Evolutionary conservation across 495 filamentous ascomycete genomes (phyloP).

Genomic region (Penicillium manginii): DNA sequence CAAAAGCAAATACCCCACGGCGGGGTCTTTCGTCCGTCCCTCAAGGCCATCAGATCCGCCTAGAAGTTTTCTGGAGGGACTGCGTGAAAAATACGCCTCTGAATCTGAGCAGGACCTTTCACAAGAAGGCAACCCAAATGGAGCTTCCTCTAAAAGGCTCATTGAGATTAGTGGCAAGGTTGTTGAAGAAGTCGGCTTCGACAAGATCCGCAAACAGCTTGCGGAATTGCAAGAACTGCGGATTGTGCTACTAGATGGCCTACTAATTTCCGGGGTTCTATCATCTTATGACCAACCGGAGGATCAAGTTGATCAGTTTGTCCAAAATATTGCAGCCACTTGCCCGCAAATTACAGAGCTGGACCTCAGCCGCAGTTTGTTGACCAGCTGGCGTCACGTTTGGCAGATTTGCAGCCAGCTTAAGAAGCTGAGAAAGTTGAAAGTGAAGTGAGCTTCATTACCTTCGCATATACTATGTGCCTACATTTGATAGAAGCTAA

Average conservation of each 20-base stretch:
- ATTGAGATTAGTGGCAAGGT: slow-evolving; percentile 84
- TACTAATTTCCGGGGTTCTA: slow-evolving; percentile 57
- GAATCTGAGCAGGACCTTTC: slow-evolving; percentile 41
- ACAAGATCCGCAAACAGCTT: slow-evolving; percentile 82
- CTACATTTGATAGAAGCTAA: slow-evolving; percentile 14
- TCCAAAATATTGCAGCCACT: slow-evolving; percentile 37
- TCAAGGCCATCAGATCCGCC: slow-evolving; percentile 68
- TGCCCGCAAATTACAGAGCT: slow-evolving; percentile 73
- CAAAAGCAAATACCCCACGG: slow-evolving; percentile 63
- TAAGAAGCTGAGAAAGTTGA: slow-evolving; percentile 62
- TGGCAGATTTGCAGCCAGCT: slow-evolving; percentile 70
- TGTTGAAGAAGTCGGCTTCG: slow-evolving; percentile 94
- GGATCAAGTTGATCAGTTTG: slow-evolving; percentile 25
- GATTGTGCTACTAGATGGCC: slow-evolving; percentile 79
- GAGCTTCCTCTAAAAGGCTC: slow-evolving; percentile 35
- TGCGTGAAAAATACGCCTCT: slow-evolving; percentile 80
- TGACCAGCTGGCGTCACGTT: slow-evolving; percentile 67
- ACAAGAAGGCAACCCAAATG: slow-evolving; percentile 12
- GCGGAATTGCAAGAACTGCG: slow-evolving; percentile 76
- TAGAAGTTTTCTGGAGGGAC: slow-evolving; percentile 74
- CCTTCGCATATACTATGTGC: background rate
- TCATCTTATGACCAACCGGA: slow-evolving; percentile 39
- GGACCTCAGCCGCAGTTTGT: slow-evolving; percentile 84
- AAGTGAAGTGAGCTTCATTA: slow-evolving; percentile 63
- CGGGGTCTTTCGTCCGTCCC: slow-evolving; percentile 86